Evolutionary conservation across 2,329 filamentous ascomycete genomes (phyloP), one percentile per base, ranked within the genome.

Genomic region (Fusarium ramigenum): DNA sequence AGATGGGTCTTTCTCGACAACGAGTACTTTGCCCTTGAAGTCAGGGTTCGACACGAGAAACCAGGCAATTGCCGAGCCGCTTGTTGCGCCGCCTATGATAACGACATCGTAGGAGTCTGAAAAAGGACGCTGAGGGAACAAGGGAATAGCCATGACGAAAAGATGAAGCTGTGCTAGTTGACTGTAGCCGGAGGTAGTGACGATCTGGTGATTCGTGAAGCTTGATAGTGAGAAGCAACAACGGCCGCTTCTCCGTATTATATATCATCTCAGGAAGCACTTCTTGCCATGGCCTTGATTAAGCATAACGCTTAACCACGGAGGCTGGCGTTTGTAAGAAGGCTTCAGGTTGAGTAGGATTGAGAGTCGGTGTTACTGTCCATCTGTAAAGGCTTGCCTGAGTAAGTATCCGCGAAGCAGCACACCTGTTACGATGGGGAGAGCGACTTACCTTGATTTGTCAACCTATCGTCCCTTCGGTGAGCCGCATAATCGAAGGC

Each of bases 51-150:
- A 60, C 8, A 46, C 44, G n/a, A 69, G 65, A 23, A 53, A 70
- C 65, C 60, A 69, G 15, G 65, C 68, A 7, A 69, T 61, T 15
- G 60, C 68, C 10, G 68, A 70, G 7, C 65, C 68, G 15, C 65
- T 70, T 40, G 65, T 70, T 28, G 64, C 68, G 4, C 65, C 68
- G 14, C 60, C 60, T 44, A 69, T 28, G 28, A 70, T 65, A 10
- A 18, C 60, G 1, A 69, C 60, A 21, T 70, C 60, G 21, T 70
- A 70, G 18, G 7, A 16, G 36, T 4, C 4, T 16, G 25, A 63
- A 28, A 12, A 21, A 23, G 60, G 54, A 30, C 28, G 44, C 18
- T 16, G 37, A 32, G 54, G 28, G 25, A 68, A 54, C 23, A 39
- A 46, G 28, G 52, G 8, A 50, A 42, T 60, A 14, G 15, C 12